Percentiles rank a stretch among this genome's conserved stretches.
Conservation (phyloP, 192 early-diverging fungal species). For the Gaertneriomyces sp. region DNA sequence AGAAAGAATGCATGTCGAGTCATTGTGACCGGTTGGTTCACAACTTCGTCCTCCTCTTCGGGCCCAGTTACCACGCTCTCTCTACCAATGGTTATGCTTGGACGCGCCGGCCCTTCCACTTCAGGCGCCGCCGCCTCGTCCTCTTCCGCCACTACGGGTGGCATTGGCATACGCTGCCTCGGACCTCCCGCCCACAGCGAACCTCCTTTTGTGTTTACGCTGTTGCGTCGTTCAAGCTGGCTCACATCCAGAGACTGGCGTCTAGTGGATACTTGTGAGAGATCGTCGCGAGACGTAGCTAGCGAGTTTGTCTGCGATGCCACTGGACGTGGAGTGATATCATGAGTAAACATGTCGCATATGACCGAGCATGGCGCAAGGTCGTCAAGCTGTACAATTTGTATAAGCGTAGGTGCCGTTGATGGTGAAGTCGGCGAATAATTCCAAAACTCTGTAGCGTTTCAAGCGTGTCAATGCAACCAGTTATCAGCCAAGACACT, state of each 20-base stretch:
- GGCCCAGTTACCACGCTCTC: not conserved
- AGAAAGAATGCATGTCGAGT: conserved; percentile 26
- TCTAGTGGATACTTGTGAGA: too few relatives aligned
- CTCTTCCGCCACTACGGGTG: conserved; percentile 14
- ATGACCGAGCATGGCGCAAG: too few relatives aligned
- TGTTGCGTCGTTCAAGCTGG: too few relatives aligned
- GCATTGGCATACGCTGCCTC: too few relatives aligned
- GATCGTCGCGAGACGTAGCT: too few relatives aligned
- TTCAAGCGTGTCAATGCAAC: not conserved
- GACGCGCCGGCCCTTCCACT: not conserved
- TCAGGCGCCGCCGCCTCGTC: conserved; percentile 9
- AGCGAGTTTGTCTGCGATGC: too few relatives aligned
- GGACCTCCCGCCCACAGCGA: too few relatives aligned
- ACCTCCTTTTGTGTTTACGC: too few relatives aligned
- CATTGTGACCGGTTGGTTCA: not conserved
- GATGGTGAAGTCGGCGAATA: not conserved
- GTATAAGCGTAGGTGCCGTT: not conserved
- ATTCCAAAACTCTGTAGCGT: not conserved
- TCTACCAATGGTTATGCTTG: not conserved
- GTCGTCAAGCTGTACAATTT: too few relatives aligned
- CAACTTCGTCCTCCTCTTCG: not conserved
- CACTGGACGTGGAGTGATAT: too few relatives aligned
- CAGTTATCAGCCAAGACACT: not conserved
- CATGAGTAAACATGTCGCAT: too few relatives aligned
- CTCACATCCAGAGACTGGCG: too few relatives aligned